Percentiles rank a stretch among this genome's conserved stretches.
phyloP scores from a whole-genome alignment of 2,329 filamentous ascomycete species.

The Aspergillus terreus region DNA sequence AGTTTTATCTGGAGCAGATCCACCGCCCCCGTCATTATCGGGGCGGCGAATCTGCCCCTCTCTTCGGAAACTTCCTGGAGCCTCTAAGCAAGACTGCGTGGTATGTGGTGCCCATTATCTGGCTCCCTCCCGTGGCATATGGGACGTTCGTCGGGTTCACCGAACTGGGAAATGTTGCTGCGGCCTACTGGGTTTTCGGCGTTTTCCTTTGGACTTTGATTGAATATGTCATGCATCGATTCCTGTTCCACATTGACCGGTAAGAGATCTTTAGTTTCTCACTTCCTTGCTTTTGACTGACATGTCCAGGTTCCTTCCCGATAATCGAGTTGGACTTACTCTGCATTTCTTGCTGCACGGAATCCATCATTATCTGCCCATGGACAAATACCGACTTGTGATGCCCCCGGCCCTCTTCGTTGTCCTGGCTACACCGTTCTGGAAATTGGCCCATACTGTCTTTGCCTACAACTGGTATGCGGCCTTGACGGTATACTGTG shows the following conservation, averaged over 20 bases:
- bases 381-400: constrained; percentile 95
- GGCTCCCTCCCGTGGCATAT: constrained; percentile 77
- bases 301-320: constrained; percentile 69
- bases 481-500: constrained; percentile 74
- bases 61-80: constrained; percentile 98
- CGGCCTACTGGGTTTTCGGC: constrained; percentile 65
- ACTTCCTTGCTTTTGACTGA: constrained; percentile 15
- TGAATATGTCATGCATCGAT: constrained; percentile 85
- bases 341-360: constrained; percentile 92
- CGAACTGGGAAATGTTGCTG: constrained; percentile 53
- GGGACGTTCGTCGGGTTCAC: constrained; percentile 63
- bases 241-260: constrained; percentile 90
- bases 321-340: constrained; percentile 83
- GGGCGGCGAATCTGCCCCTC: constrained; percentile 82
- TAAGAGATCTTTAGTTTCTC: constrained; percentile 45
- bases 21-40: constrained; percentile 95
- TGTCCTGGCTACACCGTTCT: constrained; percentile 81
- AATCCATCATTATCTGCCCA: constrained; percentile 97
- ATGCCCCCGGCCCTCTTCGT: constrained; percentile 93
- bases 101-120: constrained; percentile 81
- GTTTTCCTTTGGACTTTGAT: constrained; percentile 81
- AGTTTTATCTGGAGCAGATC: constrained; percentile 96
- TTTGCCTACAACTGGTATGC: constrained; percentile 84
- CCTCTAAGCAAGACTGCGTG: constrained; percentile 93
- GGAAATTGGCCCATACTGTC: constrained; percentile 78